Percentiles rank a stretch among this genome's conserved stretches.
Conservation (phyloP, 441 rosid species). For the Erodium moschatum region DNA sequence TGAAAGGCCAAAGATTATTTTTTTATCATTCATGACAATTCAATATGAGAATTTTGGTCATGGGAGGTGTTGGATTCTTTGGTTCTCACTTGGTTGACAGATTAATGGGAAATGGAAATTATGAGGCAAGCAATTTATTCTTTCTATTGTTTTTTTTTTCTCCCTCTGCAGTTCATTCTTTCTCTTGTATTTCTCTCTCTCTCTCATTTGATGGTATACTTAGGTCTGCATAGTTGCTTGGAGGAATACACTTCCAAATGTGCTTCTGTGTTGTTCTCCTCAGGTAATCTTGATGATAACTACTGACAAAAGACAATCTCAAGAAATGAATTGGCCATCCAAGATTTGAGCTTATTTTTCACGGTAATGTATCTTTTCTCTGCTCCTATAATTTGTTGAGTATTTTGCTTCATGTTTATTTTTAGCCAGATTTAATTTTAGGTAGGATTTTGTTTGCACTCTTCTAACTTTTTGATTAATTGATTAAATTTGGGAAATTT, state of each 20-base stretch:
- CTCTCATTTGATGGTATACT: not conserved
- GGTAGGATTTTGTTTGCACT: no score
- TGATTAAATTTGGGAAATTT: no score
- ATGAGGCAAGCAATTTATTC: conserved; percentile 69
- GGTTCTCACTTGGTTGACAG: conserved; percentile 91
- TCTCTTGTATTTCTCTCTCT: no score
- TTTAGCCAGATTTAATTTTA: no score
- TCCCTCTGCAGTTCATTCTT: not conserved
- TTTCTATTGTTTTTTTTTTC: no score
- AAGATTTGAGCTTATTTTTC: conserved; percentile 93
- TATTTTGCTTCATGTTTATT: no score
- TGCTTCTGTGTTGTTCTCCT: not conserved
- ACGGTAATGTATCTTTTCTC: conserved; percentile 39
- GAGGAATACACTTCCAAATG: not conserved
- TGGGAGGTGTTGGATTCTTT: conserved; percentile 97
- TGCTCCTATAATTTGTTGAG: not conserved
- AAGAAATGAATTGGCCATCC: conserved; percentile 97
- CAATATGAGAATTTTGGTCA: conserved; percentile 86
- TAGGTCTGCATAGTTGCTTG: not conserved
- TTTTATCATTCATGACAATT: conserved; percentile 44
- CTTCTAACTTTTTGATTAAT: no score
- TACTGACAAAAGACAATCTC: conserved; percentile 83
- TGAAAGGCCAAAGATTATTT: no score
- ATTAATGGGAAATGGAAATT: conserved; percentile 93
- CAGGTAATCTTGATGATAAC: conserved; percentile 81